Percentiles rank a stretch among this genome's conserved stretches.
Evolutionary conservation across 495 filamentous ascomycete genomes (phyloP).

Genomic region (Neurospora discreta): DNA sequence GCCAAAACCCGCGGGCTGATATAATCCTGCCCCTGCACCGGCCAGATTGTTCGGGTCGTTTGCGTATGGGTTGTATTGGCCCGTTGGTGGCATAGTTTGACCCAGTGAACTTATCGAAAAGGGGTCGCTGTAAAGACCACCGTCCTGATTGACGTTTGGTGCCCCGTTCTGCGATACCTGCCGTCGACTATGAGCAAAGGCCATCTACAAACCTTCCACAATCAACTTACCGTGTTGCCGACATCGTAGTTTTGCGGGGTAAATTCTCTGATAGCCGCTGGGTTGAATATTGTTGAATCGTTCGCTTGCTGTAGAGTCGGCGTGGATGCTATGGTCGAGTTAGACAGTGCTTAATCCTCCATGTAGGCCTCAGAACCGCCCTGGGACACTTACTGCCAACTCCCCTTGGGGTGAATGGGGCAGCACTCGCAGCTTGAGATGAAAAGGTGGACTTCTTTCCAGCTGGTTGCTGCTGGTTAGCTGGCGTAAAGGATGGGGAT

Average conservation of each 20-base stretch:
- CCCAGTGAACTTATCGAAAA: conserved; percentile 47
- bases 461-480: conserved; percentile 27
- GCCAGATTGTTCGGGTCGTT: conserved; percentile 40
- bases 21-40: conserved; percentile 43
- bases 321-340: conserved; percentile 17
- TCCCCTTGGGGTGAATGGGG: conserved; percentile 71
- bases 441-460: conserved; percentile 60
- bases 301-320: conserved; percentile 23
- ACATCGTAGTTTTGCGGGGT: conserved; percentile 65
- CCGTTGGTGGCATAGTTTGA: conserved; percentile 36
- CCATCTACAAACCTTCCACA: not conserved
- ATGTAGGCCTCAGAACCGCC: conserved; percentile 1
- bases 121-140: conserved; percentile 40
- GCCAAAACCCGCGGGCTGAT: conserved; percentile 29
- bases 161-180: conserved; percentile 3
- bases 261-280: conserved; percentile 62
- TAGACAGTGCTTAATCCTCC: not conserved
- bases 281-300: conserved; percentile 34
- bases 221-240: conserved; percentile 46
- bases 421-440: conserved; percentile 79
- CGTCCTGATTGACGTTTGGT: conserved; percentile 12
- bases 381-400: conserved; percentile 20
- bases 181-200: conserved; percentile 1
- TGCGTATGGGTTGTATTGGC: conserved; percentile 56
- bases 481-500: conserved; percentile 88